Evolutionary conservation across 2,329 filamentous ascomycete species (phyloP).

Genomic region (Fusarium aywerte): DNA sequence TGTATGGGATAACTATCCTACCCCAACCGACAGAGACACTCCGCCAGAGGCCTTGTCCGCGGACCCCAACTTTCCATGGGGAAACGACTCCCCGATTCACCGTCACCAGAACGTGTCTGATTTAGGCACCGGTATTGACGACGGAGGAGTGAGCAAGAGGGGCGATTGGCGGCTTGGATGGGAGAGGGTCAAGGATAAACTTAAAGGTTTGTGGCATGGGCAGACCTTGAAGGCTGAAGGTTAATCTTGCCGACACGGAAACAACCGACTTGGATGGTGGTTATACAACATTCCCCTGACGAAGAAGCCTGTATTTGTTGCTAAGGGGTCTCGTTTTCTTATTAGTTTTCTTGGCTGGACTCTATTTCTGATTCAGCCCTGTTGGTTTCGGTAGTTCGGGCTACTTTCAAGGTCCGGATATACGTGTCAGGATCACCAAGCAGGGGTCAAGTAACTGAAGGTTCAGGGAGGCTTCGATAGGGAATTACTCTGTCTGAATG

Average conservation of each 20-base stretch:
- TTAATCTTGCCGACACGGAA: slow-evolving; percentile 3
- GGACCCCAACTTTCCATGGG: slow-evolving; percentile 53
- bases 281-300: neutral
- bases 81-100: slow-evolving; percentile 51
- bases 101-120: slow-evolving; percentile 49
- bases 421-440: neutral
- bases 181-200: slow-evolving; percentile 25
- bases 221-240: slow-evolving; percentile 7
- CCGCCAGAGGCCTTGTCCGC: slow-evolving; percentile 41
- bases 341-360: slow-evolving; percentile 22
- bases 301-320: neutral
- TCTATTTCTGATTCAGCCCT: slow-evolving; percentile 35
- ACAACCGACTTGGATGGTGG: slow-evolving; percentile 5
- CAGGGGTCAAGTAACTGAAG: slow-evolving; percentile 14
- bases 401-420: slow-evolving; percentile 16
- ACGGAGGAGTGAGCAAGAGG: slow-evolving; percentile 15
- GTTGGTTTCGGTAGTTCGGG: slow-evolving; percentile 37
- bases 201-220: slow-evolving; percentile 31
- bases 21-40: slow-evolving; percentile 31
- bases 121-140: slow-evolving; percentile 38
- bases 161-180: slow-evolving; percentile 24
- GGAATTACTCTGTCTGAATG: neutral
- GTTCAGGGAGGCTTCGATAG: neutral
- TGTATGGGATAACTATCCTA: slow-evolving; percentile 23
- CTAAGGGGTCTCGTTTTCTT: slow-evolving; percentile 14